These are phyloP conservation scores for Acanthamoeba castellanii DNA, from an alignment of 208 protist species.

Conservation along the genomic window DNA sequence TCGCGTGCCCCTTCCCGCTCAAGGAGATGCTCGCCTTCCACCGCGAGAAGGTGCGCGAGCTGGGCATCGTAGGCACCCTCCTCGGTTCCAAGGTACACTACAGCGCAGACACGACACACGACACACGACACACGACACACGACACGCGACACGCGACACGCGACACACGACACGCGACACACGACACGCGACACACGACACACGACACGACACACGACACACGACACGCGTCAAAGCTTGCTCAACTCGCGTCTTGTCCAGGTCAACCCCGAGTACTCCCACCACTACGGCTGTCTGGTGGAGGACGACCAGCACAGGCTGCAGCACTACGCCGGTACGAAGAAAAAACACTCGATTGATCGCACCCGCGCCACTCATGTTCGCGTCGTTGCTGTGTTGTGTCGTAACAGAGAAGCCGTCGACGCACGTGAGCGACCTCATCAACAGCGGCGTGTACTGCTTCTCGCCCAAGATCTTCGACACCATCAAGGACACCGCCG, in stretches of 20 bases:
- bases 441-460: conserved; percentile 85
- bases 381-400: too few species aligned
- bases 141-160: too few species aligned
- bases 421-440: conserved; percentile 83
- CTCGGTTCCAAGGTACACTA: conserved; percentile 66
- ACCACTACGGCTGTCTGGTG: conserved; percentile 82
- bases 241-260: background rate
- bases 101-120: background rate
- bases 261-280: conserved; percentile 76
- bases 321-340: conserved; percentile 59
- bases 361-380: background rate
- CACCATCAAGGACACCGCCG: conserved; percentile 68
- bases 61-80: conserved; percentile 75
- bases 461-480: conserved; percentile 77
- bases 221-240: background rate
- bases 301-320: conserved; percentile 75
- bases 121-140: too few species aligned
- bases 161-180: too few species aligned
- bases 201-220: too few species aligned
- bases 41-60: conserved; percentile 38
- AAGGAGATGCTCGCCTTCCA: conserved; percentile 82
- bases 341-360: background rate
- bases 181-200: too few species aligned
- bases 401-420: conserved; percentile 79
- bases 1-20: conserved; percentile 83